Conservation (phyloP, 176 grass and related monocot genomes). For the Poa annua region DNA sequence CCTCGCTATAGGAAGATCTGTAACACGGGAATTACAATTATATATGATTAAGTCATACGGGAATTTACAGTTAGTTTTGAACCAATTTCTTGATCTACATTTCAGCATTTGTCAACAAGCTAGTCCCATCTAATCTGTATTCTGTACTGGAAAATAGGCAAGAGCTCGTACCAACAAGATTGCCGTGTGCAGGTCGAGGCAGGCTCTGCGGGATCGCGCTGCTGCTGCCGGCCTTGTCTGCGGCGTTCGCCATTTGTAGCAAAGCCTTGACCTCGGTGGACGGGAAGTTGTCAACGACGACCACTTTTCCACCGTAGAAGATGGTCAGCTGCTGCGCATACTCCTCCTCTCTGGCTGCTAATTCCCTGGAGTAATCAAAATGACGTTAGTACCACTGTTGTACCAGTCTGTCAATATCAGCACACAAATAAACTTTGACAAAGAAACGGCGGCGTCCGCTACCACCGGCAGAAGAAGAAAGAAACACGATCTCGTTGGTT, state of each 20-base stretch:
- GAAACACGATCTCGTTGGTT: not conserved
- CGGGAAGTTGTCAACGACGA: conserved; percentile 59
- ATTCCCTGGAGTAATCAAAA: conserved; percentile 31
- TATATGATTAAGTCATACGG: too few relatives aligned
- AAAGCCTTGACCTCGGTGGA: conserved; percentile 50
- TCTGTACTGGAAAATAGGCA: not conserved
- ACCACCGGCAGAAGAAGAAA: not conserved
- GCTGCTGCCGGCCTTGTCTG: not conserved
- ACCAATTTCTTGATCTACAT: not conserved
- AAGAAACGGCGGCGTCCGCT: not conserved
- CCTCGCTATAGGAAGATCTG: conserved; percentile 15
- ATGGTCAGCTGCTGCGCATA: conserved; percentile 53
- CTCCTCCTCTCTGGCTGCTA: conserved; percentile 19
- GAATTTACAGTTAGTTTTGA: too few relatives aligned
- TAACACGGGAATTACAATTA: too few relatives aligned
- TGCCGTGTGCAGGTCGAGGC: conserved; percentile 26
- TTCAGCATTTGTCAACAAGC: not conserved
- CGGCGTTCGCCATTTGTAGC: conserved; percentile 45
- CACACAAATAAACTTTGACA: not conserved
- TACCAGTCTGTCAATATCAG: not conserved
- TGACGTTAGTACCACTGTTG: not conserved
- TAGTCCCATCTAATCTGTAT: not conserved
- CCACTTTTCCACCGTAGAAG: conserved; percentile 63
- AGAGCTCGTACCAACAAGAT: conserved; percentile 43
- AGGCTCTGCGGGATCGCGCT: not conserved